Conservation (phyloP, 2,329 filamentous ascomycete species). For the Incumbomyces delicatus region DNA sequence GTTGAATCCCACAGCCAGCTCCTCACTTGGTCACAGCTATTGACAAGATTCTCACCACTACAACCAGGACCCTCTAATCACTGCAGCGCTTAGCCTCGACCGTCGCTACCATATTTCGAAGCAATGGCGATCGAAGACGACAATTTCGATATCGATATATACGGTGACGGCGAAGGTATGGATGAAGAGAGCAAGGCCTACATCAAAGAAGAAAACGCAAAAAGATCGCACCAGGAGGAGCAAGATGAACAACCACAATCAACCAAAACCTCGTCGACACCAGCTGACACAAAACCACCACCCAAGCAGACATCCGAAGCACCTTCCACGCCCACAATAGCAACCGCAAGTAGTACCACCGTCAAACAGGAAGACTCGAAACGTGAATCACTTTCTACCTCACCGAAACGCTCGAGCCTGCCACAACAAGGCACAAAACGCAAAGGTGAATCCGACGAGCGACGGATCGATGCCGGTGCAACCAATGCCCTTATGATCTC, state of each 20-base stretch:
- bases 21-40: not conserved
- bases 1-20: not conserved
- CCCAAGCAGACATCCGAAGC: conserved; percentile 17
- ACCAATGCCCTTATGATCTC: conserved; percentile 71
- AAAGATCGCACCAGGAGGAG: conserved; percentile 7
- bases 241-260: conserved; percentile 9
- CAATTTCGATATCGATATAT: conserved; percentile 63
- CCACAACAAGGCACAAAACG: conserved; percentile 49
- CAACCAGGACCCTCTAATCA: not conserved
- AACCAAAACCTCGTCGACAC: conserved; percentile 14
- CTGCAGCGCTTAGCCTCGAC: not conserved
- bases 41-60: not conserved
- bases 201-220: conserved; percentile 26
- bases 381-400: not conserved
- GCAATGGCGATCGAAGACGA: conserved; percentile 48
- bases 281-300: conserved; percentile 8
- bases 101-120: not conserved
- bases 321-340: conserved; percentile 11
- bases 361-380: conserved; percentile 4
- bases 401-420: not conserved
- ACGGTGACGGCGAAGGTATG: conserved; percentile 46
- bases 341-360: not conserved
- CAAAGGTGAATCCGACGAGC: conserved; percentile 49
- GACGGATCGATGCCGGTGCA: conserved; percentile 49
- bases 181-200: conserved; percentile 33